Evolutionary conservation across 345 rosid species (phyloP).

Genomic region (Eucalyptus erythrocorys): DNA sequence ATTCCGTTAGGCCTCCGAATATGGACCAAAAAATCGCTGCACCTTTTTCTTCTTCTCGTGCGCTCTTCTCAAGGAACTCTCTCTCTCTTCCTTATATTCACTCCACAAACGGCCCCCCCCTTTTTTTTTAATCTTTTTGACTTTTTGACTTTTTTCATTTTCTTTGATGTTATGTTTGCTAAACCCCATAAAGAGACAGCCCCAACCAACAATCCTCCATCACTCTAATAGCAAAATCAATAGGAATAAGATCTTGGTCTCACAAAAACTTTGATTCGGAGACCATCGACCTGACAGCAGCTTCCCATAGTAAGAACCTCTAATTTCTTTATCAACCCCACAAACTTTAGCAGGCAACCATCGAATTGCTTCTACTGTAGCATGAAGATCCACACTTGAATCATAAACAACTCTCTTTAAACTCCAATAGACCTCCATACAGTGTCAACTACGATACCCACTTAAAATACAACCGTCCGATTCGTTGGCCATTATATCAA

Average conservation of each 20-base stretch:
- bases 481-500: background rate
- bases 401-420: no score
- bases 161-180: background rate
- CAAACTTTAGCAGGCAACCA: no score
- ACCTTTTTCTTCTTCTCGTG: background rate
- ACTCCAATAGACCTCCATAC: background rate
- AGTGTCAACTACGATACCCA: background rate
- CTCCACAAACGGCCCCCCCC: background rate
- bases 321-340: no score
- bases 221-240: no score
- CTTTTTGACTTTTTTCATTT: background rate
- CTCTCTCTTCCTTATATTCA: background rate
- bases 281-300: no score
- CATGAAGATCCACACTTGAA: background rate
- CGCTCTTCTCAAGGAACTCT: background rate
- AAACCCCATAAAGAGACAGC: background rate
- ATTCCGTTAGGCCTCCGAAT: fast-evolving
- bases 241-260: background rate
- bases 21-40: background rate
- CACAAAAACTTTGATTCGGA: no score
- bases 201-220: background rate
- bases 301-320: no score
- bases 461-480: background rate
- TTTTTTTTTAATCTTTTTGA: no score
- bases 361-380: background rate